These are phyloP conservation scores for Taxillus chinensis DNA, from an alignment of 164 flowering plant species.

Conservation along the genomic window DNA sequence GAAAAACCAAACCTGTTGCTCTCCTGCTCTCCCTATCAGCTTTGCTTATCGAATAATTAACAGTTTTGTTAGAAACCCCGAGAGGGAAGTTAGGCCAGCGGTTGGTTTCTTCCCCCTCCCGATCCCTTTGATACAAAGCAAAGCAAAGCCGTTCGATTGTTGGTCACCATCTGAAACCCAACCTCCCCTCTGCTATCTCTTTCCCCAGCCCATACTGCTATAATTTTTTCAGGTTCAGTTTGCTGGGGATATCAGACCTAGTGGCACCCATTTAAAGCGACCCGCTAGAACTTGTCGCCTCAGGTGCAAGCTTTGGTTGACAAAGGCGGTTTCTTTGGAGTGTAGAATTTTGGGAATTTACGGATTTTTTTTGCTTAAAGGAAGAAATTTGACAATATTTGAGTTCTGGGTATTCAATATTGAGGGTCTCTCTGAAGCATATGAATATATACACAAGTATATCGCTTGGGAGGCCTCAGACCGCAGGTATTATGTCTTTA, in stretches of 20 bases:
- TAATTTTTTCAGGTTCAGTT: slow-evolving; percentile 1
- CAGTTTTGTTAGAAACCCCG: slow-evolving; percentile 7
- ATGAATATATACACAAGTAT: neutral
- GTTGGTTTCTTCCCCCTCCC: slow-evolving; percentile 26
- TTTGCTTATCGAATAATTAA: slow-evolving; percentile 24
- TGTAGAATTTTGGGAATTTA: neutral
- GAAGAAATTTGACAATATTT: neutral
- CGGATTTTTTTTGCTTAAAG: neutral
- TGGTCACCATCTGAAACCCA: slow-evolving; percentile 78
- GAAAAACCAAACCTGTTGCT: slow-evolving; percentile 10
- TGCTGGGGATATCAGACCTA: neutral
- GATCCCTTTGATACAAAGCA: slow-evolving; percentile 36
- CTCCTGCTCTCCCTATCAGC: slow-evolving; percentile 18
- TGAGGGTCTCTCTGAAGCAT: neutral
- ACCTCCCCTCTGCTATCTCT: slow-evolving; percentile 24
- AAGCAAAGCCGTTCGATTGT: slow-evolving; percentile 68
- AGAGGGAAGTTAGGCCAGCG: slow-evolving; percentile 54
- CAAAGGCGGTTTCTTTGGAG: neutral
- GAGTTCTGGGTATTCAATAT: no score
- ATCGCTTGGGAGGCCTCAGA: no score
- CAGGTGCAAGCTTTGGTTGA: neutral
- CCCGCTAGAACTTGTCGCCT: slow-evolving; percentile 3
- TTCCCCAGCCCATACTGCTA: slow-evolving; percentile 6
- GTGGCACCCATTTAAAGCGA: slow-evolving; percentile 4
- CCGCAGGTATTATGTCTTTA: slow-evolving; percentile 1